These are phyloP conservation scores for Ganoderma sinense DNA, from an alignment of 1,284 basidiomycete genomes.

Conservation along the genomic window DNA sequence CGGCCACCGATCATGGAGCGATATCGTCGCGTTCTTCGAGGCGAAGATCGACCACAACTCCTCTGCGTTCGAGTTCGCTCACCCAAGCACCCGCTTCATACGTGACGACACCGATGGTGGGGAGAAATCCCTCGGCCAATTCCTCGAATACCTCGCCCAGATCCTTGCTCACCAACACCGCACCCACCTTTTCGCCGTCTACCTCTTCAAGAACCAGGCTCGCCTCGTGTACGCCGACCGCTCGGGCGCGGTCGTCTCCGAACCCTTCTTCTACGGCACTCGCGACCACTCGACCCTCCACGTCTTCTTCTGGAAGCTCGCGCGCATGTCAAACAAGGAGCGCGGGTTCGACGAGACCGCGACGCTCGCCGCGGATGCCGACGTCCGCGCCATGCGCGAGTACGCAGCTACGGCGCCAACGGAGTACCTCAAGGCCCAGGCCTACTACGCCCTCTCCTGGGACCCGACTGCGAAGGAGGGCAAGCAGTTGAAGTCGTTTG, in stretches of 20 bases:
- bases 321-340: slow-evolving; percentile 14
- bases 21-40: slow-evolving; percentile 3
- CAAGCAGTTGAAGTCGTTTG: neutral
- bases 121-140: slow-evolving; percentile 13
- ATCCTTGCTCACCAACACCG: slow-evolving; percentile 30
- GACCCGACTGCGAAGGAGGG: neutral
- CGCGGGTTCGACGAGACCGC: slow-evolving; percentile 34
- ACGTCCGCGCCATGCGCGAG: neutral
- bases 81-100: too few species aligned
- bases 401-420: neutral
- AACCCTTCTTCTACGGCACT: slow-evolving; percentile 23
- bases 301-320: slow-evolving; percentile 33
- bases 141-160: slow-evolving; percentile 19
- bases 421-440: neutral
- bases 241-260: slow-evolving; percentile 22
- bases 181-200: slow-evolving; percentile 23
- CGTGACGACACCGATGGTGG: neutral
- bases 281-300: neutral
- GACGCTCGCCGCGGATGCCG: slow-evolving; percentile 1
- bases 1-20: neutral
- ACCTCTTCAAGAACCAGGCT: slow-evolving; percentile 14
- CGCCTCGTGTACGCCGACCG: slow-evolving; percentile 18
- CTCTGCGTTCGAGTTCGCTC: neutral
- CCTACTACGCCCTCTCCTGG: neutral
- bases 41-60: neutral